Conservation (phyloP, 495 filamentous ascomycete genomes). For the Aspergillus olivimuriae region DNA sequence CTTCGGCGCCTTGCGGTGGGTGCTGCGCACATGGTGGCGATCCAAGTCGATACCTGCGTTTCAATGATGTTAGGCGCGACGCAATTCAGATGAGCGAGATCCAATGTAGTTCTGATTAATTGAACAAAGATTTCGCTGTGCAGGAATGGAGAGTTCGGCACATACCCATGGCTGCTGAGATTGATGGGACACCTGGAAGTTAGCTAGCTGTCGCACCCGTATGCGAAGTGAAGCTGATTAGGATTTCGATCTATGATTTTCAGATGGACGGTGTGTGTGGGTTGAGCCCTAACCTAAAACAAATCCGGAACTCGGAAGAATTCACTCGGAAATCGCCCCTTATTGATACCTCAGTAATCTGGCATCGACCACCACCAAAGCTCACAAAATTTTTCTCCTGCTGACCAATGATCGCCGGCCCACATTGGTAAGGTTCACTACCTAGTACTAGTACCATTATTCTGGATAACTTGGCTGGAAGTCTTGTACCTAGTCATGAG, state of each 20-base stretch:
- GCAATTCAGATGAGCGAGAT: too few relatives aligned
- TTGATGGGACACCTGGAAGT: constrained; percentile 39
- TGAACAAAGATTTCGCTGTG: not conserved
- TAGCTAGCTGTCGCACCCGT: constrained; percentile 43
- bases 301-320: constrained; percentile 14
- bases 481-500: too few relatives aligned
- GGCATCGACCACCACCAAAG: too few relatives aligned
- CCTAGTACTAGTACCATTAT: too few relatives aligned
- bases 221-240: constrained; percentile 32
- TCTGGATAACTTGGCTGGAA: too few relatives aligned
- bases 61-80: too few relatives aligned
- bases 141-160: not conserved
- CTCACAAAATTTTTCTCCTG: too few relatives aligned
- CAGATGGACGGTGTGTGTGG: constrained; percentile 42
- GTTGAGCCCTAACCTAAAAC: constrained; percentile 44
- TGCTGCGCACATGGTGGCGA: constrained; percentile 77
- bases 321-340: not conserved
- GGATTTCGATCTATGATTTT: constrained; percentile 40
- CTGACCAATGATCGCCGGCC: too few relatives aligned
- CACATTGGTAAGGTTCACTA: too few relatives aligned
- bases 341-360: too few relatives aligned
- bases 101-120: too few relatives aligned
- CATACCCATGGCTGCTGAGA: constrained; percentile 47
- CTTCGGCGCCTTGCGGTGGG: constrained; percentile 92
- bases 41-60: constrained; percentile 60